Conservation (phyloP, 1,284 basidiomycete species). For the Marasmius tenuissimus region DNA sequence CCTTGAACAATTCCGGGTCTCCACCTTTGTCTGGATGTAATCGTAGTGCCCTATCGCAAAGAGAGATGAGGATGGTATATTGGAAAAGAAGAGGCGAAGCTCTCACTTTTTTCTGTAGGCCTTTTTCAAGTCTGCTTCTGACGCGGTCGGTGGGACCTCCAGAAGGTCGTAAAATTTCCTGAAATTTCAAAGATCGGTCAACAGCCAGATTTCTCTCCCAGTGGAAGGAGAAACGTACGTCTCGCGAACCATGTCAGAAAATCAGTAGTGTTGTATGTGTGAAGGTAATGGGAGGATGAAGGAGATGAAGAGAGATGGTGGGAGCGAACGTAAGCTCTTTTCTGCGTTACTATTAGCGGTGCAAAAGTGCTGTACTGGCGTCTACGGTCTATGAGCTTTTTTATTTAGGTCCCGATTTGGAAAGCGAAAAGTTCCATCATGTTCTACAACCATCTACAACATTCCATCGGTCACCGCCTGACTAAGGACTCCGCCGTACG, state of each 20-base stretch:
- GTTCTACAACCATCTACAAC: conserved; percentile 42
- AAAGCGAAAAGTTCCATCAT: conserved; percentile 26
- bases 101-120: conserved; percentile 90
- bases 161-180: conserved; percentile 92
- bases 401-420: not conserved
- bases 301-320: conserved; percentile 19
- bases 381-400: not conserved
- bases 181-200: conserved; percentile 2
- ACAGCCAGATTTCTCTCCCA: conserved; percentile 11
- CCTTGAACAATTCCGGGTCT: conserved; percentile 97
- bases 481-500: not conserved
- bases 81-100: conserved; percentile 3
- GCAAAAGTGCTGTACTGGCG: not conserved
- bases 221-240: conserved; percentile 42
- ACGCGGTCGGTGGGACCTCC: conserved; percentile 75
- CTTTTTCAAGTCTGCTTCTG: conserved; percentile 87
- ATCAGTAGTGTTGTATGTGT: not conserved
- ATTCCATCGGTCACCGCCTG: conserved; percentile 27
- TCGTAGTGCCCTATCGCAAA: conserved; percentile 68
- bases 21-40: conserved; percentile 97
- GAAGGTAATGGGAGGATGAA: conserved; percentile 16
- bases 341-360: not conserved
- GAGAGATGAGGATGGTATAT: conserved; percentile 8
- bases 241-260: conserved; percentile 63
- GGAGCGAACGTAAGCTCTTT: conserved; percentile 10